A percentile compares a stretch with the other conserved stretches of the same genome.
Conservation (phyloP, 352 stramenopile genomes). For the Phytophthora vignae region DNA sequence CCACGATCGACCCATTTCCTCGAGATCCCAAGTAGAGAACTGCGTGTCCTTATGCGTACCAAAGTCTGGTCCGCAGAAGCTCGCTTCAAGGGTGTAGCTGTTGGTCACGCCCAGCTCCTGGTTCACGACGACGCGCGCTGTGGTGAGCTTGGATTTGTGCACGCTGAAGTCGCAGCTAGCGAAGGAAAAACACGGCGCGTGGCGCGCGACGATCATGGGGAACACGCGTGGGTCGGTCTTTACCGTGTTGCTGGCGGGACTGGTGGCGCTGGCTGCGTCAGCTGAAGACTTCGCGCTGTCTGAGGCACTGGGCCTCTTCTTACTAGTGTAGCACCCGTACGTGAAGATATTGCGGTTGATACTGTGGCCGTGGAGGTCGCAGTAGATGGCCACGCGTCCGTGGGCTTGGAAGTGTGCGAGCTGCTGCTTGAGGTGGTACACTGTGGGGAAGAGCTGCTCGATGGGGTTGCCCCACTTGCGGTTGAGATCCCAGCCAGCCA, state of each 20-base stretch:
- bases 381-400: conserved; percentile 81
- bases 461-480: conserved; percentile 83
- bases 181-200: conserved; percentile 82
- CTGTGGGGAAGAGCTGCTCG: conserved; percentile 82
- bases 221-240: conserved; percentile 79
- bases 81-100: conserved; percentile 92
- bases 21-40: conserved; percentile 77
- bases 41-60: conserved; percentile 72
- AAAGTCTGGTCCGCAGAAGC: conserved; percentile 89
- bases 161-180: conserved; percentile 91
- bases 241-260: conserved; percentile 20
- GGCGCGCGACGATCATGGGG: conserved; percentile 79
- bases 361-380: conserved; percentile 85
- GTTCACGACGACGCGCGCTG: conserved; percentile 91
- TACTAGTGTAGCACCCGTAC: conserved; percentile 79
- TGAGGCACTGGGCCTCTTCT: conserved; percentile 26
- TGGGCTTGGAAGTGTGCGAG: conserved; percentile 65
- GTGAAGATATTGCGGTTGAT: conserved; percentile 89
- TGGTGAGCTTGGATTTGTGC: conserved; percentile 90
- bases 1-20: conserved; percentile 79
- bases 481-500: conserved; percentile 87
- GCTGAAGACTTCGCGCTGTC: conserved; percentile 11
- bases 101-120: conserved; percentile 87
- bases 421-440: conserved; percentile 82
- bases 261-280: not conserved